Conservation (phyloP, 2,329 filamentous ascomycete genomes). For the Albifimbria verrucaria region DNA sequence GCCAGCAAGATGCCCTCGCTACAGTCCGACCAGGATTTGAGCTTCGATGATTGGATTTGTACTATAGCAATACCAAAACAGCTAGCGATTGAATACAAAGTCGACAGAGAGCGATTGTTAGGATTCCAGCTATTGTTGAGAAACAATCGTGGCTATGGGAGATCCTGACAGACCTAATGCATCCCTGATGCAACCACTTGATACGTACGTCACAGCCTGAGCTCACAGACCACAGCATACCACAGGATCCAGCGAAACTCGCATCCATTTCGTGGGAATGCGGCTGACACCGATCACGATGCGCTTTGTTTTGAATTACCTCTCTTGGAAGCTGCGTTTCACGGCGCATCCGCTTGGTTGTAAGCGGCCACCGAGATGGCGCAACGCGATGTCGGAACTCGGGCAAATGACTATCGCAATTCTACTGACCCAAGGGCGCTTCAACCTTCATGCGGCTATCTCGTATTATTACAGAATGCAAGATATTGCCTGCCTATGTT, state of each 20-base stretch:
- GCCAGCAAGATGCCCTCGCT: background rate
- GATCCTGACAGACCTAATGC: too few species aligned
- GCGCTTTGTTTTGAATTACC: background rate
- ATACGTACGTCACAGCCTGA: too few species aligned
- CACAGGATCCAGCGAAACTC: too few species aligned
- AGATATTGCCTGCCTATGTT: background rate
- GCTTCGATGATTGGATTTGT: background rate
- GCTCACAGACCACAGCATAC: too few species aligned
- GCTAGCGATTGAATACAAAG: too few species aligned
- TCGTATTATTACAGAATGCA: too few species aligned
- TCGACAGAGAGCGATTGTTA: too few species aligned
- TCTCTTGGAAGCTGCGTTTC: background rate
- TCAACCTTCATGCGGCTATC: too few species aligned
- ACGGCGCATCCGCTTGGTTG: background rate
- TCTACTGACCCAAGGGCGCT: background rate
- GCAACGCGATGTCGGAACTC: background rate
- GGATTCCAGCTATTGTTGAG: too few species aligned
- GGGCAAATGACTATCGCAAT: background rate
- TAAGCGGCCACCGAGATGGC: background rate
- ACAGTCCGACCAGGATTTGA: background rate
- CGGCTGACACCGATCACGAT: background rate
- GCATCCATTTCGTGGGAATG: background rate
- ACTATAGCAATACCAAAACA: too few species aligned
- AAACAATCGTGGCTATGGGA: too few species aligned
- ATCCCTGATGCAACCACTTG: too few species aligned